Percentiles rank a stretch among this genome's conserved stretches.
Evolutionary conservation across 2,329 filamentous ascomycete genomes (phyloP).

Genomic region (Penicillium sp.): DNA sequence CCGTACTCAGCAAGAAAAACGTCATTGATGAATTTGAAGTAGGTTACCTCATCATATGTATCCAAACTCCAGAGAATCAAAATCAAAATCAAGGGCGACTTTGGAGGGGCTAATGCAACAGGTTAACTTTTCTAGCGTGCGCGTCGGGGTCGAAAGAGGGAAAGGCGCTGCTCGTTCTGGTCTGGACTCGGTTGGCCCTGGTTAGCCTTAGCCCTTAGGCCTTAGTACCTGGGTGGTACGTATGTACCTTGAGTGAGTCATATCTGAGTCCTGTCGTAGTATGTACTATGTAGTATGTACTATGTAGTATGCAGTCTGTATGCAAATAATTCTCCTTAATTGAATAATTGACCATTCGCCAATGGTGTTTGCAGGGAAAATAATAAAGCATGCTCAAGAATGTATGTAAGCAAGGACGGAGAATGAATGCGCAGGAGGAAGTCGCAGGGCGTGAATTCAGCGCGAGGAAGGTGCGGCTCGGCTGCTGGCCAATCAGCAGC

Average conservation of each 20-base stretch:
- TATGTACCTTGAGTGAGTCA: not conserved
- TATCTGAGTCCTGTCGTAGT: not conserved
- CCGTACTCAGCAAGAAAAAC: no score
- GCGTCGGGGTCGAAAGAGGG: conserved; percentile 2
- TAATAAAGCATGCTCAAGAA: no score
- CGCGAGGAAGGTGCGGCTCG: conserved; percentile 7
- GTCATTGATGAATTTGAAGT: not conserved
- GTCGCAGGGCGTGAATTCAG: conserved; percentile 2
- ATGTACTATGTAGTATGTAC: not conserved
- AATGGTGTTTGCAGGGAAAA: no score
- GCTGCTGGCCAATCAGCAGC: not conserved
- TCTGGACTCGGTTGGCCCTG: not conserved
- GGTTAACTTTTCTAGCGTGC: not conserved
- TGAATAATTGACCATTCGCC: no score
- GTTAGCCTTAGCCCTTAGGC: no score
- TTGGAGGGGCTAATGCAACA: not conserved
- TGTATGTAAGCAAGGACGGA: not conserved
- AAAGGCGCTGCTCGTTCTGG: not conserved
- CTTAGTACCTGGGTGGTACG: no score
- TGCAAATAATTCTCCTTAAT: no score
- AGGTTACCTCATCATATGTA: no score
- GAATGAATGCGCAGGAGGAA: not conserved
- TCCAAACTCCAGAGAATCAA: no score
- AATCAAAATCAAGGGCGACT: no score
- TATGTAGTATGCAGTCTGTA: not conserved